Conservation (phyloP, 164 flowering plant species). For the Malania oleifera region DNA sequence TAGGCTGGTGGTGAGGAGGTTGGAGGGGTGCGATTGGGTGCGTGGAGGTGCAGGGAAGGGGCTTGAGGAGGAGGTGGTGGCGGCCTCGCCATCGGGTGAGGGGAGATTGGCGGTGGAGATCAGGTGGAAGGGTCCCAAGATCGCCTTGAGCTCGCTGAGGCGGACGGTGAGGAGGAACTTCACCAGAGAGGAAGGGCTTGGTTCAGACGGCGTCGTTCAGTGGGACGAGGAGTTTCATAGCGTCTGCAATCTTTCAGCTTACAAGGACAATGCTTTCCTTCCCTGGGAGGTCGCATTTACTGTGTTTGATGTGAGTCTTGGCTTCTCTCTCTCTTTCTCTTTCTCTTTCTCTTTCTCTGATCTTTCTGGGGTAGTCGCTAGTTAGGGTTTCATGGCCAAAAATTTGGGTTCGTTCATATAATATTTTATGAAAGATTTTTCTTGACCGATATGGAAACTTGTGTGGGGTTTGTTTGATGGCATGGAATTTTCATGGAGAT, state of each 20-base stretch:
- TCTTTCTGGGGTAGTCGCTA: not conserved
- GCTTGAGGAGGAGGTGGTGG: slow-evolving; percentile 1
- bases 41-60: slow-evolving; percentile 20
- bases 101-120: slow-evolving; percentile 61
- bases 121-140: slow-evolving; percentile 80
- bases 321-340: slow-evolving; percentile 1
- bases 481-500: too few relatives aligned
- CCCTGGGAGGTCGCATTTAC: slow-evolving; percentile 90
- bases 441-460: too few relatives aligned
- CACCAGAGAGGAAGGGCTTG: slow-evolving; percentile 51
- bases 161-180: slow-evolving; percentile 67
- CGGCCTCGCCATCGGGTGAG: slow-evolving; percentile 10
- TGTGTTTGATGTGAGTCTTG: slow-evolving; percentile 62
- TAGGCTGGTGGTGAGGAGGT: slow-evolving; percentile 45
- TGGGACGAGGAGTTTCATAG: slow-evolving; percentile 91
- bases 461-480: too few relatives aligned
- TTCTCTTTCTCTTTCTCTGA: not conserved
- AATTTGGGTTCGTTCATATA: not conserved
- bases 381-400: slow-evolving; percentile 9
- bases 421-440: too few relatives aligned
- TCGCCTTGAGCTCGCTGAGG: slow-evolving; percentile 53
- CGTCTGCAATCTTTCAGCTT: slow-evolving; percentile 49
- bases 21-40: slow-evolving; percentile 51
- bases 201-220: slow-evolving; percentile 40
- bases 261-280: slow-evolving; percentile 58